Percentiles rank a stretch among this genome's conserved stretches.
Evolutionary conservation across 768 basidiomycete species (phyloP).

Genomic region (Phallus indusiatus): DNA sequence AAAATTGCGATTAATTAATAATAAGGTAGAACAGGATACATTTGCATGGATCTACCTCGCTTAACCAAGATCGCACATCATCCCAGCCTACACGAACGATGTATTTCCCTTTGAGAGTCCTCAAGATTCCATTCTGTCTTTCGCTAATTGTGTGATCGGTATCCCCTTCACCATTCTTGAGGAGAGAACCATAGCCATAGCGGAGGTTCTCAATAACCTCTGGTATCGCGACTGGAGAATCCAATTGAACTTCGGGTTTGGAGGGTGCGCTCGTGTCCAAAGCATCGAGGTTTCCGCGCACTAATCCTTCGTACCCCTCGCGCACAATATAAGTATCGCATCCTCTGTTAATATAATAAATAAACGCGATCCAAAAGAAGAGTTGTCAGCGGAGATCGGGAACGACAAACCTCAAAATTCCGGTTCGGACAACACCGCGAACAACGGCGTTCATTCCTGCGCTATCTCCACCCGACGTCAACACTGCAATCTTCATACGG

Average conservation of each 20-base stretch:
- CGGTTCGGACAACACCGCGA: slow-evolving; percentile 85
- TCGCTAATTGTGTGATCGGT: slow-evolving; percentile 50
- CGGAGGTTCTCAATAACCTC: slow-evolving; percentile 59
- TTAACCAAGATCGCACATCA: slow-evolving; percentile 92
- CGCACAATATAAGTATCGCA: slow-evolving; percentile 95
- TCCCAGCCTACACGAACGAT: slow-evolving; percentile 98
- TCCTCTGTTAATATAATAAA: slow-evolving; percentile 42
- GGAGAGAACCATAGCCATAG: slow-evolving; percentile 70
- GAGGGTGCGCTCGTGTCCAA: slow-evolving; percentile 13
- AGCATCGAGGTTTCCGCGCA: slow-evolving; percentile 68
- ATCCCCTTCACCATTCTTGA: slow-evolving; percentile 60
- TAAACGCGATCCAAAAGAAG: not conserved
- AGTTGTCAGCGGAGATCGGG: not conserved
- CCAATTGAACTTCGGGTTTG: slow-evolving; percentile 13
- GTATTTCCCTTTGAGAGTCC: slow-evolving; percentile 76
- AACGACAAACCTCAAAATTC: slow-evolving; percentile 69
- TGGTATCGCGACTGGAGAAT: slow-evolving; percentile 17
- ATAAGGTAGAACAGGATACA: not conserved
- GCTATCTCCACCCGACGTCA: slow-evolving; percentile 95
- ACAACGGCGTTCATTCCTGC: slow-evolving; percentile 97
- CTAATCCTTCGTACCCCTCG: slow-evolving; percentile 97
- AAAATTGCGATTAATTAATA: slow-evolving; percentile 1
- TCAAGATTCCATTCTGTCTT: slow-evolving; percentile 33
- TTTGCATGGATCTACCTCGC: slow-evolving; percentile 45
- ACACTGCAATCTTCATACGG: slow-evolving; percentile 81